Evolutionary conservation across 2,329 filamentous ascomycete genomes (phyloP), one percentile per base, ranked within the genome.

Genomic region (Colletotrichum somersetense): DNA sequence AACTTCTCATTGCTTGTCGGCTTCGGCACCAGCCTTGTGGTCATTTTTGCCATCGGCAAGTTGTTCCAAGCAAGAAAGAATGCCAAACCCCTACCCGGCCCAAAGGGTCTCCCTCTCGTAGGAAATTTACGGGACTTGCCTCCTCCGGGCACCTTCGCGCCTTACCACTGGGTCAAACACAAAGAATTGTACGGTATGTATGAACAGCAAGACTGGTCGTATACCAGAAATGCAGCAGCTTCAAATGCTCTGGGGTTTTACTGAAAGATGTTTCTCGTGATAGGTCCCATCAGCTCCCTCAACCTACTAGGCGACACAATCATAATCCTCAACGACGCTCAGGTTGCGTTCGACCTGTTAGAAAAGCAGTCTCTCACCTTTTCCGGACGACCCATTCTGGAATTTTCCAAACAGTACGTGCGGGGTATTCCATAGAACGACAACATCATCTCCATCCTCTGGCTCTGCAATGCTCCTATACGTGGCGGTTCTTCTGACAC

Each of bases 181-280:
- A 56, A 35, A n/a, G 53, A 38, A 3, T 16, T 38, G 18, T 56
- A 56, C 53, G 53, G 53, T 56, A 56, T 18, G 53, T 56, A 56
- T 18, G 53, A 8, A 23, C 6, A 5, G 10, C 20, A 3, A 1
- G 10, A n/a, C 12, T 23, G 10, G 10, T 56, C 52, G 2, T n/a
- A 6, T 35, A 14, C 2, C 6, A 52, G 5, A 52, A 5, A 8
- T 52, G 5, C 12, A 3, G 48, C 0, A 26, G 5, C 12, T 16
- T 8, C 12, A 11, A n/a, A n/a, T 14, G 1, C 18, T 5, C 33
- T 56, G 14, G 53, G 1, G 2, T 56, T 14, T 11, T 0, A 10
- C 53, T 56, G 20, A 56, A 38, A 2, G 4, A 8, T 56, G 14
- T 3, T 10, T 33, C 53, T 38, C 10, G n/a, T 12, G 18, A 35